Percentiles rank a stretch among this genome's conserved stretches.
Conservation (phyloP, 805 yeast genomes). For the Starmerella tilneyi region DNA sequence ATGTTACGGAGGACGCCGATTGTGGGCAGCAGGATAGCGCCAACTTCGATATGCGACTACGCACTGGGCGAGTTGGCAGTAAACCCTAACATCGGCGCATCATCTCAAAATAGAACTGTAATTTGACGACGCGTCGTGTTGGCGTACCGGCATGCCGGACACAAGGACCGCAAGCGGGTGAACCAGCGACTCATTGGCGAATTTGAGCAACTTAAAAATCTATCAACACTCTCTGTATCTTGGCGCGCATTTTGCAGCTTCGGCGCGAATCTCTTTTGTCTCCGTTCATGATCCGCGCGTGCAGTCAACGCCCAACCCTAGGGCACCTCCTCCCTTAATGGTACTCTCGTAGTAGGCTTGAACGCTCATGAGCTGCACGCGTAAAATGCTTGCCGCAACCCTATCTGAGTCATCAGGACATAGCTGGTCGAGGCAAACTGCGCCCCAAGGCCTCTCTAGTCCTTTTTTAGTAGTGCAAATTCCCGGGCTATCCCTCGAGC, state of each 20-base stretch:
- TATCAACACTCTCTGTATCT: no score
- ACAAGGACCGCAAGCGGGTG: not conserved
- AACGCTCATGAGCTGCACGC: not conserved
- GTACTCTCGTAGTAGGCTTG: not conserved
- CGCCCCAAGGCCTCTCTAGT: not conserved
- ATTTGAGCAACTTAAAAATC: no score
- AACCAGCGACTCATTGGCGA: no score
- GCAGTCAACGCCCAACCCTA: no score
- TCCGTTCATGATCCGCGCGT: no score
- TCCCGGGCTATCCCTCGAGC: not conserved
- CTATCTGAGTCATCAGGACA: not conserved
- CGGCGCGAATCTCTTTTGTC: no score
- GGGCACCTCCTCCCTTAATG: not conserved
- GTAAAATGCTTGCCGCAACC: not conserved
- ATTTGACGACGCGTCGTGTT: not conserved
- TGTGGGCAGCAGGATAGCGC: not conserved
- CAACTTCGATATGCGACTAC: not conserved
- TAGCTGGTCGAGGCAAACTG: constrained; percentile 1
- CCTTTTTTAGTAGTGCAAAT: not conserved
- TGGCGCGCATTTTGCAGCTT: no score
- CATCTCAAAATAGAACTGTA: not conserved
- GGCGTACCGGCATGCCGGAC: no score
- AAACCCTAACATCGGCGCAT: not conserved
- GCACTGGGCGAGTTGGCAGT: not conserved
- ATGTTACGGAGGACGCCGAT: no score